Percentiles rank a stretch among this genome's conserved stretches.
These are phyloP conservation scores for Corynespora cassiicola DNA, from an alignment of 2,329 filamentous ascomycete species.

Conservation along the genomic window DNA sequence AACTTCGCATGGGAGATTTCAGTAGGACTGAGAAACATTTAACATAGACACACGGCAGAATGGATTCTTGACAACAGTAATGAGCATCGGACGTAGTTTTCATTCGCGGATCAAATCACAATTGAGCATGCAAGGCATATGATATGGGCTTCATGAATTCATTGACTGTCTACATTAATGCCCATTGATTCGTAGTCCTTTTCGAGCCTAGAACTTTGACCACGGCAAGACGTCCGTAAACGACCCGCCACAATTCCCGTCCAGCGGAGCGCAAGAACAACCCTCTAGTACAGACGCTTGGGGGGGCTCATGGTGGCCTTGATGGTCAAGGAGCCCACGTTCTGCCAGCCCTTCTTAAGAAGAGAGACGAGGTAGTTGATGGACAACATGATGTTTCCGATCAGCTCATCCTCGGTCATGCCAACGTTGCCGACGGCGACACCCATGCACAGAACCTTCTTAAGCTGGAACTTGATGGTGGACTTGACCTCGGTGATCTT, in stretches of 20 bases:
- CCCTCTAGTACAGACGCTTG: constrained; percentile 89
- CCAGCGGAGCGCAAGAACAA: constrained; percentile 20
- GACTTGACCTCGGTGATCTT: constrained; percentile 99
- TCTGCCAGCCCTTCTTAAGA: constrained; percentile 99
- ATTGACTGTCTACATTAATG: constrained; percentile 41
- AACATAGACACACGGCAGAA: too few species aligned
- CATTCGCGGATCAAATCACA: constrained; percentile 2
- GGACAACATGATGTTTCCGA: constrained; percentile 99
- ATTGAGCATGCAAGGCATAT: too few species aligned
- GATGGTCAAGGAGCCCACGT: constrained; percentile 99
- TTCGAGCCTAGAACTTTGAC: constrained; percentile 15
- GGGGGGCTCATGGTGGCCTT: constrained; percentile 99
- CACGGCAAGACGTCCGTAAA: constrained; percentile 21
- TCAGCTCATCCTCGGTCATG: constrained; percentile 93
- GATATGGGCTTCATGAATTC: constrained; percentile 36
- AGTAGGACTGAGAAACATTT: neutral
- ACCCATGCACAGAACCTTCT: constrained; percentile 99
- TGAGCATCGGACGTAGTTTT: neutral
- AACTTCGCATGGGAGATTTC: neutral
- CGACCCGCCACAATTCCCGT: constrained; percentile 17
- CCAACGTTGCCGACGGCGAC: constrained; percentile 98
- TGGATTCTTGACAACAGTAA: too few species aligned
- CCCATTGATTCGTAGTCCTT: constrained; percentile 16
- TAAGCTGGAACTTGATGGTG: constrained; percentile 99
- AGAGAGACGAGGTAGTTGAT: constrained; percentile 99